Evolutionary conservation across 441 rosid species (phyloP), one percentile per base, ranked within the genome.

Genomic region (Populus tomentosa): DNA sequence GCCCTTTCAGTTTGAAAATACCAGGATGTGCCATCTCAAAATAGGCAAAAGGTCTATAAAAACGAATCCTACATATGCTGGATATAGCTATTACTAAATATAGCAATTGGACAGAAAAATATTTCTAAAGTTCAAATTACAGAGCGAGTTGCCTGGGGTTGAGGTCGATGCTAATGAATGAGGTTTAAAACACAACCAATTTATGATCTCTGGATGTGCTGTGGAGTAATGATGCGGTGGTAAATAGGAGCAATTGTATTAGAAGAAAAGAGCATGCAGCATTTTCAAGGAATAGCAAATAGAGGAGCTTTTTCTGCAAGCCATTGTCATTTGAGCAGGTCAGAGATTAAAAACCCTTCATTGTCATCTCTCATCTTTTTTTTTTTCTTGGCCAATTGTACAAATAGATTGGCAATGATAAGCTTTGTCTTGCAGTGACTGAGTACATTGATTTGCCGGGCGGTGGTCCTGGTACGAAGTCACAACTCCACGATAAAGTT

Each of bases 251-350:
- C 40, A 32, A 23, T 32, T 67, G 42, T 32, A 26, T 67, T 9
- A 18, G 11, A 16, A 23, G 33, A 24, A 70, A 24, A 11, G 61
- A 24, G 10, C 21, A 16, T 5, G 2, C 14, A 10, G 69, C 18
- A 42, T 46, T 16, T 73, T 53, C 69, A 30, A 72, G 11, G 30
- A 13, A 73, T 10, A 10, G 9, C 62, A 40, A 24, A 11, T 11
- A 66, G 36, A 28, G 36, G 21, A 66, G 65, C 74, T 26, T 13
- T 53, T 53, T 53, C 63, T 28, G 74, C 74, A 38, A 69, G 32
- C 18, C 72, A 71, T 1, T 46, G 26, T n/a, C 26, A 21, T 33
- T 42, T 46, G 73, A 30, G 28, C 74, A 71, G 74, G 74, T 71
- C 20, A 28, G 74, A 18, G 40, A 18, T 14, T 26, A 38, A 24